Evolutionary conservation across 2,329 filamentous ascomycete species (phyloP), one percentile per base, ranked within the genome.

Genomic region (Myriosclerotinia duriaeana): DNA sequence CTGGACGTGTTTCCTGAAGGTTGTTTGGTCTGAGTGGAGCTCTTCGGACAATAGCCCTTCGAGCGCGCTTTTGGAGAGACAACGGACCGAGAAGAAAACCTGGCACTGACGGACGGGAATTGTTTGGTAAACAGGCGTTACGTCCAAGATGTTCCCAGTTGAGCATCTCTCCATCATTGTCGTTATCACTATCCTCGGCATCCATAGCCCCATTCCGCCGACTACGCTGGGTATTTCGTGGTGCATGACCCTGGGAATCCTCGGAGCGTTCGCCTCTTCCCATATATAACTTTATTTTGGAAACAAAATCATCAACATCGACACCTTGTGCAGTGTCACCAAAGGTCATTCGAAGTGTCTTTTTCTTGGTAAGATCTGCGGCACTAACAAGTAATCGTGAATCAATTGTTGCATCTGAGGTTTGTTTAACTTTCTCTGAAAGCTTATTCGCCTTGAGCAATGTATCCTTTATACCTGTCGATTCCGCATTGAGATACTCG

Each of bases 261-360:
- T 46, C 20, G 14, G 85, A 84, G 14, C 83, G 84, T 9, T 84
- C 80, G 4, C 89, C 46, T 85, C 83, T 30, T 86, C 70, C 87
- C 92, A 98, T 97, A 76, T 91, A 98, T 4, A 85, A 86, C 68
- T 96, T 92, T 77, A 90, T 94, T 78, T 96, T 96, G 0, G 91
- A 90, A 17, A 98, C 87, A 74, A 98, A 96, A 73, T 97, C 91
- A 69, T 98, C 93, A 0, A 96, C 83, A 74, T 98, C 93, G 30
- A 99, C 80, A 9, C 93, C 92, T 61, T 89, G 87, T 3, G 87
- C 86, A 2, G 84, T 80, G 72, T 89, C 89, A 8, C 93, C 93
- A 40, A 92, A 82, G 1, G 89, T 87, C 36, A 96, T 83, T 62
- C 89, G 87, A 53, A 89, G 82, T 0, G 92, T 89, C 75, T 92